Evolutionary conservation across 768 basidiomycete genomes (phyloP), one percentile per base, ranked within the genome.

Genomic region (Naganishia kalamii): DNA sequence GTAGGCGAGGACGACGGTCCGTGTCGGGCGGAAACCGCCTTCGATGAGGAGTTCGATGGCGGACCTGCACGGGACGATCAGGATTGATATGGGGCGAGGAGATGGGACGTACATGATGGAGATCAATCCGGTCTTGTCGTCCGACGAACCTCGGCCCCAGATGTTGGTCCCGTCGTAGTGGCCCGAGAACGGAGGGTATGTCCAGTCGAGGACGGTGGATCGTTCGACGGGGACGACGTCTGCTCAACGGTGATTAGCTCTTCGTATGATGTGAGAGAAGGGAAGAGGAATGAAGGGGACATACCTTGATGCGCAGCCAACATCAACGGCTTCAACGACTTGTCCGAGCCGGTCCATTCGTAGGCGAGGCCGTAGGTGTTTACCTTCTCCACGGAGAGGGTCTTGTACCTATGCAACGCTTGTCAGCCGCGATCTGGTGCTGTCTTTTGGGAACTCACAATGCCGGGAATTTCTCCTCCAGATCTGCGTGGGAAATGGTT

Each of bases 291-390:
- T 0, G 41, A 21, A 43, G 0, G n/a, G 11, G 15, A 25, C 72
- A n/a, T 10, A 72, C 71, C 75, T 68, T 77, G 76, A 46, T 77
- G 75, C 19, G 70, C 75, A 1, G 71, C 73, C 47, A 77, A 75
- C 13, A 90, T 79, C 17, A 89, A 69, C 0, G 89, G 89, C 73
- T 88, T 87, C n/a, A 88, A 79, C 0, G 80, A 77, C 12, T 75
- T 65, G 68, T 88, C 81, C 3, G 83, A 81, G 1, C 88, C 89
- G 60, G 82, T 79, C 88, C 88, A 90, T 52, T 85, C 83, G 72
- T 84, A 88, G 8, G 88, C 76, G 21, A 90, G 80, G 0, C 84
- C 89, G 70, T 87, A 88, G 0, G 85, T 87, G 74, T 88, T 87
- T 69, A 90, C 85, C 70, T 86, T 87, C 11, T 84, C 85, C 61